Evolutionary conservation across 495 filamentous ascomycete species (phyloP), one percentile per base, ranked within the genome.

Genomic region (Aspergillus heteromorphus): DNA sequence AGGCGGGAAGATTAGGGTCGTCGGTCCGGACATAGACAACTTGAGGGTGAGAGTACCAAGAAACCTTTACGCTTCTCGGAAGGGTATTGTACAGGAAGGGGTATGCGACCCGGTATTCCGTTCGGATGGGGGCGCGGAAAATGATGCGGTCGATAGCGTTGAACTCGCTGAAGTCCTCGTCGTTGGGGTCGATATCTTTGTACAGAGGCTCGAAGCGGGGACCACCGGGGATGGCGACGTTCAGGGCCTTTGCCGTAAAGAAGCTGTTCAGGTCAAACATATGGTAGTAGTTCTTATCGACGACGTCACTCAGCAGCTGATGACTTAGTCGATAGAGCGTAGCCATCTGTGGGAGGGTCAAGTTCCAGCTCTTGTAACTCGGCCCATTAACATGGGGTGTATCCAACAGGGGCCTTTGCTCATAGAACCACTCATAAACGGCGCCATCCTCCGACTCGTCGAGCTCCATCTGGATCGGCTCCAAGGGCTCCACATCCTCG

Each of bases 101-200:
- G 66, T 89, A 97, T 9, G 88, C 88, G 45, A 99, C 95, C 13
- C 92, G 84, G 70, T 95, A 96, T 73, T 99, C 95, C 18, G 92
- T 99, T 49, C 92, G 84, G 61, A 97, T 95, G 3, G 95, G 95
- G 34, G 87, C 83, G 47, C 95, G 87, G 79, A 99, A 99, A 61
- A 99, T 99, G 70, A 99, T 99, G 55, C 95, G 89, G 67, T 97
- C 92, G 65, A 99, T 99, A 42, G 92, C 95, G 63, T 99, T 99
- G 82, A 99, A 99, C 70, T 99, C 95, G 66, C 95, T 93, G 71
- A 99, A 99, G 66, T 99, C 95, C 70, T 99, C 95, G 63, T 97
- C 92, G 63, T 99, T 97, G 27, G 95, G 95, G 66, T 99, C 92
- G 45, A 99, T 90, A 59, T 99, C 95, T 72, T 99, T 99, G 78